Percentiles rank a stretch among this genome's conserved stretches.
Conservation (phyloP, 257 asterid species). For the Solanum bukasovii region DNA sequence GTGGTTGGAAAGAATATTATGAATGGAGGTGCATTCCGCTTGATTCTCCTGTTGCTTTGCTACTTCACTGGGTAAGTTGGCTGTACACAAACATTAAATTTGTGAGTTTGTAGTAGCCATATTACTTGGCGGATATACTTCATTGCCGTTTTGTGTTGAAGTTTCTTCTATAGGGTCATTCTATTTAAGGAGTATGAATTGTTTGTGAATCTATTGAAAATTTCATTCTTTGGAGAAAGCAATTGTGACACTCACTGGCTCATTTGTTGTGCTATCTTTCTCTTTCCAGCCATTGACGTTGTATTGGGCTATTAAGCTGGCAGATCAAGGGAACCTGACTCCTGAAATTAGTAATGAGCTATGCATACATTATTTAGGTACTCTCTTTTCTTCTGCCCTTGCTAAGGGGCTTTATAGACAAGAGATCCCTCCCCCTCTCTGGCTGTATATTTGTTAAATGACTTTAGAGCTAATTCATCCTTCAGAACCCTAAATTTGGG, state of each 20-base stretch:
- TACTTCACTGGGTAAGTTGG: constrained; percentile 87
- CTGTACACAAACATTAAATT: background rate
- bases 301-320: constrained; percentile 64
- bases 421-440: background rate
- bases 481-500: background rate
- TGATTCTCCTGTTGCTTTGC: constrained; percentile 71
- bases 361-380: constrained; percentile 83
- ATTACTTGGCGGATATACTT: background rate
- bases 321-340: constrained; percentile 35
- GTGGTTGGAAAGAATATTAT: constrained; percentile 76
- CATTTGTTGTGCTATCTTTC: background rate
- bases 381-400: background rate
- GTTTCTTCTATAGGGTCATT: background rate
- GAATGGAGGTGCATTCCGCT: constrained; percentile 90
- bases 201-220: background rate
- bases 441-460: background rate
- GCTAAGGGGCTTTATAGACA: background rate
- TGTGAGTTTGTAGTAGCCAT: background rate
- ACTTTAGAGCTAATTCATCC: background rate
- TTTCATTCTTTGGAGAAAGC: background rate
- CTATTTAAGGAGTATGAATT: background rate
- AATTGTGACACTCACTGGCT: background rate
- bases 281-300: constrained; percentile 61
- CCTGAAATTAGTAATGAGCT: constrained; percentile 36
- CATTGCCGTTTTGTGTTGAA: background rate